These are phyloP conservation scores for Lyophyllum decastes DNA, from an alignment of 768 basidiomycete species.

Conservation along the genomic window DNA sequence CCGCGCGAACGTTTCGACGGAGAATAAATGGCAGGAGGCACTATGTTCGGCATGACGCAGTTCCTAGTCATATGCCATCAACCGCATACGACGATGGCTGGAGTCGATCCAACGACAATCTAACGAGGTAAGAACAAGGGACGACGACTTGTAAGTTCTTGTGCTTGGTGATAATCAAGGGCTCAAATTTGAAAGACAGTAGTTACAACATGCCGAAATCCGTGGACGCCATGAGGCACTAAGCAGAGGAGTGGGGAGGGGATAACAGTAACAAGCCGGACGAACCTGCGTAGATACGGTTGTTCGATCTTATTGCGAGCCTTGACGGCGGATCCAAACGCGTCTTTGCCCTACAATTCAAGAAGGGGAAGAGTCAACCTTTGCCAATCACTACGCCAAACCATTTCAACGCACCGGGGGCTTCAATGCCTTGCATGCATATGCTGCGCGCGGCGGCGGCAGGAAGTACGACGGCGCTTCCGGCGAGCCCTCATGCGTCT, in stretches of 20 bases:
- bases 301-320: slow-evolving; percentile 88
- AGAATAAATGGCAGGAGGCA: not conserved
- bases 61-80: too few relatives aligned
- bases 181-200: too few relatives aligned
- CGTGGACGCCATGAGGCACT: too few relatives aligned
- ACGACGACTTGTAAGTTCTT: too few relatives aligned
- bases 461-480: slow-evolving; percentile 72
- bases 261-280: too few relatives aligned
- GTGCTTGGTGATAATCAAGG: too few relatives aligned
- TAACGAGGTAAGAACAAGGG: too few relatives aligned
- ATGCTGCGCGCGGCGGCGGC: slow-evolving; percentile 41
- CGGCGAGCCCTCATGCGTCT: slow-evolving; percentile 48
- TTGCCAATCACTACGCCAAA: not conserved
- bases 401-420: slow-evolving; percentile 52
- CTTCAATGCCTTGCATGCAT: slow-evolving; percentile 83
- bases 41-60: too few relatives aligned
- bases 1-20: not conserved
- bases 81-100: too few relatives aligned
- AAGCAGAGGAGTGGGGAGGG: too few relatives aligned
- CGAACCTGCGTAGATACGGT: slow-evolving; percentile 78
- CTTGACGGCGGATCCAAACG: slow-evolving; percentile 91
- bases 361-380: not conserved
- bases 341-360: slow-evolving; percentile 72
- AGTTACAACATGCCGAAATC: too few relatives aligned
- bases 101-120: too few relatives aligned